phyloP scores from a whole-genome alignment of 2,329 filamentous ascomycete species.

The Bipolaris zeicola region DNA sequence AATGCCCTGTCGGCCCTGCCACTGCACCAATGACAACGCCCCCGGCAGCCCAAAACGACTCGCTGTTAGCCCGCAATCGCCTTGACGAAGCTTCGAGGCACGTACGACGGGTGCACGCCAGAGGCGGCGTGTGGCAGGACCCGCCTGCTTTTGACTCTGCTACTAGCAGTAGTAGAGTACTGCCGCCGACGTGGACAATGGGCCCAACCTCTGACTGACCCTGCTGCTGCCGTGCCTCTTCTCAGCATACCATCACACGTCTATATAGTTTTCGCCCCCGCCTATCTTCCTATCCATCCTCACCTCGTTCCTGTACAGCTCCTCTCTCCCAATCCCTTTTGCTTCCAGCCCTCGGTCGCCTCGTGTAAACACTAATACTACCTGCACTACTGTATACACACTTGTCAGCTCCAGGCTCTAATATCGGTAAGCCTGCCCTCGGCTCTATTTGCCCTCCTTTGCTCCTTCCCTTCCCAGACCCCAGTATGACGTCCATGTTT shows the following conservation, averaged over 20 bases:
- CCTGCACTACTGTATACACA: too few relatives aligned
- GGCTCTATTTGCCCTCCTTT: slow-evolving; percentile 1
- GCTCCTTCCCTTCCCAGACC: slow-evolving; percentile 1
- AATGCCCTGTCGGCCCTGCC: slow-evolving; percentile 1
- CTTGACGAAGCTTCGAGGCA: neutral
- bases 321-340: neutral
- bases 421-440: slow-evolving; percentile 9
- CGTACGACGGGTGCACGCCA: neutral
- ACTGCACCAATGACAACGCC: slow-evolving; percentile 10
- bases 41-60: neutral
- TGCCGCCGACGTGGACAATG: neutral
- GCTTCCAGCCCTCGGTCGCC: neutral
- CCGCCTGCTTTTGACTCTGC: neutral
- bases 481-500: neutral
- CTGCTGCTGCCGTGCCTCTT: slow-evolving; percentile 25
- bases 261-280: slow-evolving; percentile 24
- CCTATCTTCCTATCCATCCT: neutral
- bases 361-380: too few relatives aligned
- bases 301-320: slow-evolving; percentile 4
- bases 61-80: neutral
- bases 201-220: slow-evolving; percentile 18
- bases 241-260: neutral
- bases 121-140: slow-evolving; percentile 8
- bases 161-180: neutral
- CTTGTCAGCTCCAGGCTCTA: slow-evolving; percentile 2